Evolutionary conservation across 2,329 filamentous ascomycete genomes (phyloP), one percentile per base, ranked within the genome.

Genomic region (Fusarium succisae): DNA sequence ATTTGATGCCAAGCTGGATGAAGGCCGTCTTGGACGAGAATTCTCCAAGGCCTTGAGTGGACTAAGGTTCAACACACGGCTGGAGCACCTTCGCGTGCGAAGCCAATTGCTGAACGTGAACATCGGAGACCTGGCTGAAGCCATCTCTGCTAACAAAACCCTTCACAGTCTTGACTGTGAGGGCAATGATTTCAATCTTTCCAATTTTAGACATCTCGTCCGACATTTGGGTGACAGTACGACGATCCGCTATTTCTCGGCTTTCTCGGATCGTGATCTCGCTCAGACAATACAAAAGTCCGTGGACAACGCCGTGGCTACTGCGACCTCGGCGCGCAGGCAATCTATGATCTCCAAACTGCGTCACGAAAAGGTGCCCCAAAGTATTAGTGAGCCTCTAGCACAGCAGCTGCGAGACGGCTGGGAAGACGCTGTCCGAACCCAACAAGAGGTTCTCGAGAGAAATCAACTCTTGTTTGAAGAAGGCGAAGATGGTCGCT

Each of bases 21-120:
- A 90, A 70, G 86, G 87, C 1, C 86, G 88, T 66, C 83, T 90
- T 15, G 88, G 88, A 22, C 85, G 83, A 65, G 87, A 87, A 14
- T 87, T 90, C 66, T 88, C 86, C 0, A 85, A 83, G 41, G 84
- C 87, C 1, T 80, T 90, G 32, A 81, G 82, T 26, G 86, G 86
- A 28, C 82, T 89, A 38, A 83, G 82, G 37, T 79, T 80, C n/a
- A 87, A 87, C 66, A 82, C 75, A 13, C 79, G 81, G 22, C 81
- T 87, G 24, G 84, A 84, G 58, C 87, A 90, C 74, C 83, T 90
- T 8, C 84, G 88, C 4, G 83, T 90, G 53, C 86, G 87, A 69
- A 90, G 88, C 76, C 88, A 90, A 77, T 86, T 87, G 80, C 82
- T 88, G 13, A 86, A 87, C 70, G 82, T 86, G 71, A 88, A 89